Evolutionary conservation across 805 yeast genomes (phyloP), one percentile per base, ranked within the genome.

Genomic region (Saturnispora galanensis): DNA sequence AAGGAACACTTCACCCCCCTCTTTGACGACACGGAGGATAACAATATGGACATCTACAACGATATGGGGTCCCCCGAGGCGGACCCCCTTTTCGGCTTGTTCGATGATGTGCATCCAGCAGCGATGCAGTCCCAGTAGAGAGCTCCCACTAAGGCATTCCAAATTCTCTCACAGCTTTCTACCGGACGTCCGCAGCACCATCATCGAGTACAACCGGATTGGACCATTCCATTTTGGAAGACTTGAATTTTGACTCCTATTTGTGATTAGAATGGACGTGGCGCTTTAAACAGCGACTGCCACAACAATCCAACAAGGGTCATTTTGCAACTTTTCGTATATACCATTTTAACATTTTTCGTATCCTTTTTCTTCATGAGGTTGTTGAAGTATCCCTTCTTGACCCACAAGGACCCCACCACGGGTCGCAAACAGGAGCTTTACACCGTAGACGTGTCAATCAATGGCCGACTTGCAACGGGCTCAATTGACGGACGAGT

Each of bases 401-500:
- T 42, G 31, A 36, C 31, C 10, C 45, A 42, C 16, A 42, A 59
- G 96, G 87, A 56, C 78, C 78, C 53, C 73, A 36, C 39, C 10
- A 26, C 45, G 9, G 45, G 37, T 18, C 31, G 85, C 48, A 77
- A 76, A 52, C 79, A 80, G 55, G 97, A 90, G 57, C 83, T 94
- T 12, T 93, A 88, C 58, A 79, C 97, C 1, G 74, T 89, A 5
- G 78, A 79, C 45, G 81, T 85, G 3, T 81, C 85, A 50, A 77
- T 86, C 0, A 95, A 87, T 64, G 96, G 96, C 39, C 67, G 96
- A 45, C 60, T 90, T 21, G 98, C 97, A 1, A 81, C 97, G 1
- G 98, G 97, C 13, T 98, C 97, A 1, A 64, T 84, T 34, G 90
- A 90, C 64, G 96, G 97, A 0, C 87, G 86, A 53, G 87, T 93